Base-by-base conservation (phyloP, 2,329 filamentous ascomycete genomes). In the Sporothrix brunneoviolacea region DNA sequence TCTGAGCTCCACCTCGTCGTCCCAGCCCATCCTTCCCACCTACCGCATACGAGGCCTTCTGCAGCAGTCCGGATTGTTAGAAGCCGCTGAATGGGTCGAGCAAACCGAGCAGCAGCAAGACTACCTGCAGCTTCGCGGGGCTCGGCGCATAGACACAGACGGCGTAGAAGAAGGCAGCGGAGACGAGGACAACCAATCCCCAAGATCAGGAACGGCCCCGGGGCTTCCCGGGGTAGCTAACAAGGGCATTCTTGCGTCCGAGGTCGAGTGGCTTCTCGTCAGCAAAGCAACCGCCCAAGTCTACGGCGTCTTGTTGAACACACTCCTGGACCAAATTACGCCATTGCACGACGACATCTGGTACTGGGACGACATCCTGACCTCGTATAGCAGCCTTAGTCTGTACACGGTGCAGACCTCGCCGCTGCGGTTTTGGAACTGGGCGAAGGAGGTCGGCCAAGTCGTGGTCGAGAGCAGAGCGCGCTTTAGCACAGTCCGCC, bases 351-450 rank as follows among this genome's bases (percentile, higher is more conserved):
- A 95, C 57, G 90, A 95, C 59, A 84, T 95, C 21, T 91, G 86
- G 82, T 97, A 97, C 65, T 98, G 93, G 93, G 88, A 95, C 62
- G 86, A 93, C 58, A 79, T 96, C 2, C 70, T 95, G 27, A 80
- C 81, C 9, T 94, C 88, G 1, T 84, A 88, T 58, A 76, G 81
- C 43, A 88, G 85, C 61, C 91, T 87, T 57, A 84, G 82, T 28
- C 65, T 96, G 4, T 96, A 96, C 67, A 85, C 88, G 13, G 69
- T 94, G 8, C 93, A 98, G 66, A 95, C 84, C 0, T 88, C 85
- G 1, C 93, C 93, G 0, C 60, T 84, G 36, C 77, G 87, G 16
- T 65, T 95, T 30, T 91, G 83, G 81, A 70, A 73, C 3, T 89
- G 86, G 79, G 72, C 79, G 8, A 38, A 45, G 36, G 55, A 56